Conservation (phyloP, 2,329 filamentous ascomycete species). For the Sarocladiaceae sp. region DNA sequence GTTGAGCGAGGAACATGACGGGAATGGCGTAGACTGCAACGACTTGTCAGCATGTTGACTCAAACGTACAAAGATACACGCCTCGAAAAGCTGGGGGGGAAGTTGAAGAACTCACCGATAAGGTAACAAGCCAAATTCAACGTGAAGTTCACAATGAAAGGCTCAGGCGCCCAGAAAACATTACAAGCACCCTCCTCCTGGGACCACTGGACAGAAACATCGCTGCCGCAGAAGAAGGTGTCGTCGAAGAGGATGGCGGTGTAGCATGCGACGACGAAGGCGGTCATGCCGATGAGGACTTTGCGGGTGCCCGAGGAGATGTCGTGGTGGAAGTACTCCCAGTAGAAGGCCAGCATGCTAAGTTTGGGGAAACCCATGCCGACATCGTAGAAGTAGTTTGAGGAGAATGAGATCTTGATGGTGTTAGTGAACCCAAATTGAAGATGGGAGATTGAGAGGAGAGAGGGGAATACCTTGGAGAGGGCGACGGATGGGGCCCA, state of each 20-base stretch:
- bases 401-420: slow-evolving; percentile 27
- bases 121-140: slow-evolving; percentile 29
- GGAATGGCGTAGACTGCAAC: slow-evolving; percentile 26
- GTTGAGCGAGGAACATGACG: slow-evolving; percentile 23
- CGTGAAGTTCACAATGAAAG: slow-evolving; percentile 30
- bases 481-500: slow-evolving; percentile 24
- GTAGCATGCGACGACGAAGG: slow-evolving; percentile 26
- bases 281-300: slow-evolving; percentile 24
- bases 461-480: slow-evolving; percentile 21
- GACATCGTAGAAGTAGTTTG: slow-evolving; percentile 32
- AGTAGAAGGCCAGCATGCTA: slow-evolving; percentile 32
- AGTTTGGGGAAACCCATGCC: slow-evolving; percentile 31
- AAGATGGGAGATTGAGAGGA: background rate
- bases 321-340: slow-evolving; percentile 25
- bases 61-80: background rate
- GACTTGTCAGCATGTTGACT: slow-evolving; percentile 10
- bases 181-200: slow-evolving; percentile 30
- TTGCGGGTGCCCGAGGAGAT: slow-evolving; percentile 23
- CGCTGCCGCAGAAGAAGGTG: slow-evolving; percentile 29
- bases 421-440: background rate
- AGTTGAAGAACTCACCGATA: slow-evolving; percentile 18
- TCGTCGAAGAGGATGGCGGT: slow-evolving; percentile 27
- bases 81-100: no score
- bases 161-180: slow-evolving; percentile 27
- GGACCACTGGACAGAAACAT: slow-evolving; percentile 30